phyloP scores from a whole-genome alignment of 2,329 filamentous ascomycete genomes.

The Colletotrichum tofieldiae region DNA sequence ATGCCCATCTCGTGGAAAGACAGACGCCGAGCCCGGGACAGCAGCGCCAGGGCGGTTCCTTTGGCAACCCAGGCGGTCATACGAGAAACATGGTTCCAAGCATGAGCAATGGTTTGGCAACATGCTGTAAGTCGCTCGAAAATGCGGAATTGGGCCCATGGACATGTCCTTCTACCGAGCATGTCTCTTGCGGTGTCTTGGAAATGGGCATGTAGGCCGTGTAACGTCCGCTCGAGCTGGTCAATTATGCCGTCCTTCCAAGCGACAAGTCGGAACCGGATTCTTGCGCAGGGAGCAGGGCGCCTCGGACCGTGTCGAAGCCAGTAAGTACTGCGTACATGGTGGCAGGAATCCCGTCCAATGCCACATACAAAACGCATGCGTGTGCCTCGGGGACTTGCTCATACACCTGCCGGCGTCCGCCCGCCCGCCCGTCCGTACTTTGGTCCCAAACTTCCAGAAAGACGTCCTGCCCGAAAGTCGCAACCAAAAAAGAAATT shows the following conservation, averaged over 20 bases:
- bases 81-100: background rate
- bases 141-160: background rate
- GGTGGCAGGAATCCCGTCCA: background rate
- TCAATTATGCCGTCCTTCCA: background rate
- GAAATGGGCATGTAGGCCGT: background rate
- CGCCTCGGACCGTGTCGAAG: background rate
- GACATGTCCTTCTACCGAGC: background rate
- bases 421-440: background rate
- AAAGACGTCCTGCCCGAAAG: background rate
- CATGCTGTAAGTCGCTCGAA: constrained; percentile 4
- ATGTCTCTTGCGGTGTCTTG: constrained; percentile 18
- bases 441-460: background rate
- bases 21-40: background rate
- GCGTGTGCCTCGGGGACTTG: background rate
- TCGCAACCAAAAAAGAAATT: constrained; percentile 1
- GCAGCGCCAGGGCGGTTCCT: background rate
- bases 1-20: background rate
- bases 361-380: background rate
- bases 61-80: background rate
- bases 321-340: background rate
- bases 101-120: background rate
- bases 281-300: background rate
- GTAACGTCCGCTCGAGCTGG: constrained; percentile 4
- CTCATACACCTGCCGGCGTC: background rate
- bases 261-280: background rate